A percentile compares a stretch with the other conserved stretches of the same genome.
Evolutionary conservation across 108 stramenopile genomes (phyloP).

Genomic region (Pinguiococcus pyrenoidosus): DNA sequence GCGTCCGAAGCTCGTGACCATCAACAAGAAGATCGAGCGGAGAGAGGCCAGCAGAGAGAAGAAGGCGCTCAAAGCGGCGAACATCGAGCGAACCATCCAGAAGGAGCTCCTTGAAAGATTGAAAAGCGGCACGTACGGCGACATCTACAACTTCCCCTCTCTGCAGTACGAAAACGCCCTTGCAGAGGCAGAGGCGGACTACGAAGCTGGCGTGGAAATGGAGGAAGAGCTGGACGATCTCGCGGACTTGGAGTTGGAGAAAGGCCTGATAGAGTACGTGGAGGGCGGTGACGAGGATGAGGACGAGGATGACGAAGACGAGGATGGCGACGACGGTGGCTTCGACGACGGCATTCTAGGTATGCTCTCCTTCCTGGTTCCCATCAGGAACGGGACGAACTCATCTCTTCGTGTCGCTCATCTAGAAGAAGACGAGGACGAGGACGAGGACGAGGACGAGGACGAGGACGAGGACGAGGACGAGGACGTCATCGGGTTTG

Average conservation of each 20-base stretch:
- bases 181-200: too few relatives aligned
- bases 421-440: constrained; percentile 8
- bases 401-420: neutral
- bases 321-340: too few relatives aligned
- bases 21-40: constrained; percentile 74
- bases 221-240: too few relatives aligned
- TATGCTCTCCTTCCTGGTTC: too few relatives aligned
- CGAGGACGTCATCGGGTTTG: constrained; percentile 5
- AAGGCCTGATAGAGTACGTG: constrained; percentile 36
- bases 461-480: constrained; percentile 34
- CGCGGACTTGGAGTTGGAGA: constrained; percentile 39
- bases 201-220: too few relatives aligned
- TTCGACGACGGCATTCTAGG: too few relatives aligned
- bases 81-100: constrained; percentile 72
- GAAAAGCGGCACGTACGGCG: constrained; percentile 84
- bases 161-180: constrained; percentile 43
- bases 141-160: constrained; percentile 94
- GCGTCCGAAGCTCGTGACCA: constrained; percentile 56
- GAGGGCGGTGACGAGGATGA: constrained; percentile 20
- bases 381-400: too few relatives aligned
- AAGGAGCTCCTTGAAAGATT: constrained; percentile 85
- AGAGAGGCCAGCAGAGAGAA: constrained; percentile 74
- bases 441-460: constrained; percentile 29
- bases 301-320: constrained; percentile 2
- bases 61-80: constrained; percentile 81